A percentile compares a stretch with the other conserved stretches of the same genome.
phyloP scores from a whole-genome alignment of 1,139 yeast species.

The Zygosaccharomyces pseudobailii region DNA sequence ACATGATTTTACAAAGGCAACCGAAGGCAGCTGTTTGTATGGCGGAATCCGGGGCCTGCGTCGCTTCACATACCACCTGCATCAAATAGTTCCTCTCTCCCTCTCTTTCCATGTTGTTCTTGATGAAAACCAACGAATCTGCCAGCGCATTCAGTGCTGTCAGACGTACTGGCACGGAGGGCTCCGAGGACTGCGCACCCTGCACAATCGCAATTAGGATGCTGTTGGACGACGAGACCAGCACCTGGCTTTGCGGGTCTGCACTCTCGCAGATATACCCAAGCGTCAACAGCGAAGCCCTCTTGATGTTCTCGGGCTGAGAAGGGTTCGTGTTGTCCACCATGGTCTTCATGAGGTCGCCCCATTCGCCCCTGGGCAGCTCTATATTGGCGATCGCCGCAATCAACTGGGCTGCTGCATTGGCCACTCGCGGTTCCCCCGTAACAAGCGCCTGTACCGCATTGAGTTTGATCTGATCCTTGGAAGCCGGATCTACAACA shows the following conservation, averaged over 20 bases:
- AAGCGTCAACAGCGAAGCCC: slow-evolving; percentile 81
- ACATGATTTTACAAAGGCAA: slow-evolving; percentile 89
- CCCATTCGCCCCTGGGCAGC: slow-evolving; percentile 85
- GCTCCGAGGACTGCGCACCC: slow-evolving; percentile 85
- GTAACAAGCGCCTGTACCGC: slow-evolving; percentile 64
- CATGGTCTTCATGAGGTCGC: slow-evolving; percentile 72
- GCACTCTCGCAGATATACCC: slow-evolving; percentile 96
- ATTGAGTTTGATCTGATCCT: slow-evolving; percentile 60
- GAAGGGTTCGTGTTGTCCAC: slow-evolving; percentile 81
- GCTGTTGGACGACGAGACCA: slow-evolving; percentile 83
- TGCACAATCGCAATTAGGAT: slow-evolving; percentile 93
- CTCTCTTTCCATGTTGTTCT: slow-evolving; percentile 81
- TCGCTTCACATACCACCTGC: slow-evolving; percentile 99
- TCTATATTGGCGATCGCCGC: slow-evolving; percentile 96
- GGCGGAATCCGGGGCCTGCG: slow-evolving; percentile 78
- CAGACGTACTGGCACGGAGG: slow-evolving; percentile 67
- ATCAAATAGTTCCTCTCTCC: slow-evolving; percentile 94
- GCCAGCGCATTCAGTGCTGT: slow-evolving; percentile 91
- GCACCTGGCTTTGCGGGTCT: slow-evolving; percentile 76
- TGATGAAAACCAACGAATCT: slow-evolving; percentile 85
- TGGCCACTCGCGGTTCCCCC: slow-evolving; percentile 69
- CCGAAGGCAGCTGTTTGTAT: slow-evolving; percentile 95
- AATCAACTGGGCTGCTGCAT: slow-evolving; percentile 86
- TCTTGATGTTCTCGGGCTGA: slow-evolving; percentile 72
- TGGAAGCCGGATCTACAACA: slow-evolving; percentile 47